Percentiles rank a stretch among this genome's conserved stretches.
Conservation (phyloP, 2,329 filamentous ascomycete species). For the Fusarium brevicatenulatum region DNA sequence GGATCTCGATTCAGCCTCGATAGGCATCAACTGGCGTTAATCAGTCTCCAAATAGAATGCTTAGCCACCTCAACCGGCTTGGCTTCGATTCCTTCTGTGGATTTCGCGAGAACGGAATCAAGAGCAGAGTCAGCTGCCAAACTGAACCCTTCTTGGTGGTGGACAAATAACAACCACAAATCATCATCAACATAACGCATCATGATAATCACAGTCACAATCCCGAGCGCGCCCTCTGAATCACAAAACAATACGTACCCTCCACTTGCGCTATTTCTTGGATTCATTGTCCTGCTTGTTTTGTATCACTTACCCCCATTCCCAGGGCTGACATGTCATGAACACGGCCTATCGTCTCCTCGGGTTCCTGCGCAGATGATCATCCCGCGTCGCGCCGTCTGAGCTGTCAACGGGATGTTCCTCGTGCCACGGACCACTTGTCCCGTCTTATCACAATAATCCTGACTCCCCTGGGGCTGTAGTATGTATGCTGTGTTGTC, state of each 20-base stretch:
- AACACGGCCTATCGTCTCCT: slow-evolving; percentile 36
- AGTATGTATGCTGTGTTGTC: slow-evolving; percentile 7
- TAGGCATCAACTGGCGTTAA: background rate
- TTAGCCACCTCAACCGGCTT: slow-evolving; percentile 3
- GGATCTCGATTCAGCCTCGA: slow-evolving; percentile 29
- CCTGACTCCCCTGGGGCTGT: background rate
- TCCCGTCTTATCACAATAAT: slow-evolving; percentile 13
- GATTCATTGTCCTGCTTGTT: slow-evolving; percentile 2
- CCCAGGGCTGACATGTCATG: slow-evolving; percentile 22
- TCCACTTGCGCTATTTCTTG: slow-evolving; percentile 37
- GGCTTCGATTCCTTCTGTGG: background rate
- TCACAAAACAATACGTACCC: slow-evolving; percentile 13
- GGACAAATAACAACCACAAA: slow-evolving; percentile 13
- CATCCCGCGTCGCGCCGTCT: slow-evolving; percentile 40
- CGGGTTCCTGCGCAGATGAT: slow-evolving; percentile 49
- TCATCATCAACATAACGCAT: slow-evolving; percentile 10
- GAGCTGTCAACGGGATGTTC: slow-evolving; percentile 39
- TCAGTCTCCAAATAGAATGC: slow-evolving; percentile 3
- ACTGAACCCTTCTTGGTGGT: slow-evolving; percentile 2
- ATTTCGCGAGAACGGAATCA: background rate
- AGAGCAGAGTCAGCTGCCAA: slow-evolving; percentile 4
- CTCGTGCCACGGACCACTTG: slow-evolving; percentile 36
- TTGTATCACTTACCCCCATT: background rate
- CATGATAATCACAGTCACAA: slow-evolving; percentile 6
- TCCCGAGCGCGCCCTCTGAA: slow-evolving; percentile 10